Evolutionary conservation across 805 yeast species (phyloP), one percentile per base, ranked within the genome.

Genomic region (Wickerhamiella dianesei): DNA sequence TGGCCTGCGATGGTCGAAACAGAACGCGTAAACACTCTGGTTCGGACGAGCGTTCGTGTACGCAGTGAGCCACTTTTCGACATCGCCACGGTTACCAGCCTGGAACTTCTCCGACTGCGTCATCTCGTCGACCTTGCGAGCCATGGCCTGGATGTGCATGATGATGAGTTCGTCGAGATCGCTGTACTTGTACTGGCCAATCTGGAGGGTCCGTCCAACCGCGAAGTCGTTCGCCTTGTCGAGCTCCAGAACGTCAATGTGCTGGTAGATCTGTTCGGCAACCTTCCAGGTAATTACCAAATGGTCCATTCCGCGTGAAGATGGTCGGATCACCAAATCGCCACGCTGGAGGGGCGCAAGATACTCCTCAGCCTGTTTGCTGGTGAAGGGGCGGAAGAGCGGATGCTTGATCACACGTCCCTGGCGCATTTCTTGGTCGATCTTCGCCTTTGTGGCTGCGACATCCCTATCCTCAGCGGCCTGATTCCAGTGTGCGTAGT

Each of bases 271-370:
- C 61, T 80, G 82, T 60, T 84, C 89, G 50, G 84, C 92, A 41
- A 92, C 88, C 62, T 92, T 92, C 96, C 97, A 92, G 0, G 99
- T 89, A 39, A 89, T 80, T 2, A 95, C 87, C 55, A 92, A 72
- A 63, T 80, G 96, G 52, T 85, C 83, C 42, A 75, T 72, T 40
- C 98, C 98, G 52, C 80, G 77, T 8, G 95, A 85, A 0, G 96
- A 86, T 17, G 97, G 99, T 55, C 99, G 76, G 47, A 92, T 82
- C 18, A 92, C 95, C 65, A 86, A 76, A 56, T 85, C 95, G 45
- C 99, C 99, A 53, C 88, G 80, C 40, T 80, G 76, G 60, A 82
- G 75, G 20, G 95, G 84, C 18, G 96, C 95, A 57, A 92, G 73
- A 55, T 74, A 87, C 55, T 83, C 94, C 63, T 89, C 97, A 0